Evolutionary conservation across 1,284 basidiomycete species (phyloP).

Genomic region (Albatrellus sp.): DNA sequence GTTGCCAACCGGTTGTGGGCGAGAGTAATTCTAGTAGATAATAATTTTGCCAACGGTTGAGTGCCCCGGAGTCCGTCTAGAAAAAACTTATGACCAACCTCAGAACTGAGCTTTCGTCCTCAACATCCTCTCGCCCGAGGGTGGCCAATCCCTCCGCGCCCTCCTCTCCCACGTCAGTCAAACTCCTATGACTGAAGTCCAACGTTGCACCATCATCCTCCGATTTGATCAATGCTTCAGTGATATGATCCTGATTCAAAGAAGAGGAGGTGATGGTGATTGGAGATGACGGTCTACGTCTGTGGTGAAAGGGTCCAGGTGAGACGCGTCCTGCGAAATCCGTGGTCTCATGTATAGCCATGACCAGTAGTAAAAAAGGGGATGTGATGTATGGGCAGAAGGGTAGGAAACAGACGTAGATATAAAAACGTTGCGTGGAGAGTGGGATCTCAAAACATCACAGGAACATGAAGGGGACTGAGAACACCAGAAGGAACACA

Average conservation of each 20-base stretch:
- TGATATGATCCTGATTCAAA: slow-evolving; percentile 37
- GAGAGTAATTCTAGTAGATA: slow-evolving; percentile 60
- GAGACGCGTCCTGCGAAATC: slow-evolving; percentile 4
- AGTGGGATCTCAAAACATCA: not conserved
- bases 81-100: slow-evolving; percentile 35
- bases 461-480: not conserved
- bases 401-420: not conserved
- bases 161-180: slow-evolving; percentile 64
- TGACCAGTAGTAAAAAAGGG: not conserved
- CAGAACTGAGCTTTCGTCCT: slow-evolving; percentile 48
- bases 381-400: not conserved
- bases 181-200: slow-evolving; percentile 65
- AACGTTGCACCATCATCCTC: slow-evolving; percentile 72
- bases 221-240: slow-evolving; percentile 55
- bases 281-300: slow-evolving; percentile 10
- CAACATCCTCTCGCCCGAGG: slow-evolving; percentile 37
- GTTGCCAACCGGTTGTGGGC: slow-evolving; percentile 76
- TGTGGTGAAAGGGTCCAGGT: slow-evolving; percentile 6
- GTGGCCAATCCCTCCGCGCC: slow-evolving; percentile 65
- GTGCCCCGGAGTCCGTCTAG: slow-evolving; percentile 1
- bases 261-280: slow-evolving; percentile 10
- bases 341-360: slow-evolving; percentile 5
- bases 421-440: not conserved
- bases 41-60: slow-evolving; percentile 1
- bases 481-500: too few relatives aligned